Base-by-base conservation (phyloP, 768 basidiomycete genomes). In the Pulveroboletus ravenelii region DNA sequence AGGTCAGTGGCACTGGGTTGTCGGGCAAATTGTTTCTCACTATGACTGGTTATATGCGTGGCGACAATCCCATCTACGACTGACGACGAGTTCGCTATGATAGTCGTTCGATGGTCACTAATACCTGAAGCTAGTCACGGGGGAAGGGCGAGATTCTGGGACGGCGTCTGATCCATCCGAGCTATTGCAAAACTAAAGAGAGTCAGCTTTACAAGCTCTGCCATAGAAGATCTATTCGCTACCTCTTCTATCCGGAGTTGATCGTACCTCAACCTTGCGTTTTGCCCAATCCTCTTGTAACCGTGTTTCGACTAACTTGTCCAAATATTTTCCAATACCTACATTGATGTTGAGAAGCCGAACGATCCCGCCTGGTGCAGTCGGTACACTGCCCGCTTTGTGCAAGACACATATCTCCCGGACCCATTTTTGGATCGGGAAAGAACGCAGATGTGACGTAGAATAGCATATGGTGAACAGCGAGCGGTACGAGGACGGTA, bases 361-460 rank as follows among this genome's bases (percentile, higher is more conserved):
- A 62, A 94, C 65, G 25, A 97, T 74, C 55, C 92, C 87, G 15
- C 85, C 84, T 1, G 81, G 77, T 1, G 75, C 74, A 8, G 94
- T 74, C 0, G 94, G 91, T 1, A 91, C 82, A 0, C 95, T 94
- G 2, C 94, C 93, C 1, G 90, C 81, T 68, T 96, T 97, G 61
- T 92, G 91, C 45, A 97, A 72, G 14, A 97, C 92, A 61, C 91
- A 95, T 7, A 96, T 78, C 65, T 97, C 93, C 41, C 84, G 79
- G 67, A 32, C 56, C 53, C 73, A 76, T 67, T 5, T 67, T 32
- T 34, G 54, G 53, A 48, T 59, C 59, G 4, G 79, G 73, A 63
- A n/a, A n/a, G n/a, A n/a, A n/a, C n/a, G n/a, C n/a, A n/a, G n/a
- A 93, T 0, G 94, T 92, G 59, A 97, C 77, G 65, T 92, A 94